Evolutionary conservation across 2,329 filamentous ascomycete species (phyloP), one percentile per base, ranked within the genome.

Genomic region (Stagonosporopsis chrysanthemi): DNA sequence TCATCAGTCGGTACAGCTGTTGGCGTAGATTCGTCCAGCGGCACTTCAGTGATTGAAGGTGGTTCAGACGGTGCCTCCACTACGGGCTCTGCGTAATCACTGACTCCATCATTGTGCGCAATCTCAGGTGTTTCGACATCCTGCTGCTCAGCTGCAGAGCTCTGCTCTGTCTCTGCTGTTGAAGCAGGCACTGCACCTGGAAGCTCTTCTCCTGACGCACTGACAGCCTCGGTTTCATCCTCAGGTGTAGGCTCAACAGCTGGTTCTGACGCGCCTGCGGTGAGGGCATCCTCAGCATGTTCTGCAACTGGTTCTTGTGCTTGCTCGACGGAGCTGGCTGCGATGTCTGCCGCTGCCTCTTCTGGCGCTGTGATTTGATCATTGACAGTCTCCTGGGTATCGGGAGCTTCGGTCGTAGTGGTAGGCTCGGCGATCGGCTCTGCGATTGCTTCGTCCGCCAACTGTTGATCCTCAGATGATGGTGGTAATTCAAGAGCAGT

Each of bases 361-460:
- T 58, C 47, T 11, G 28, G 22, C 41, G 29, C 42, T 2, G 39
- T n/a, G 9, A 6, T 33, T 8, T 23, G 28, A 17, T 49, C 49
- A 14, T 49, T 40, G 7, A 17, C 41, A 2, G 44, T 7, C 33
- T 38, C 49, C 22, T 50, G 24, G 29, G 29, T 35, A 29, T 36
- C 22, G 26, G 43, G 11, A 35, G 40, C 24, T 12, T 46, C 49
- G 6, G 14, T 26, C 26, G 46, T 45, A 31, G 33, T 12, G 14
- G 28, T 38, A 22, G 56, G 26, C n/a, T 55, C 45, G 17, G 29
- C 29, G 9, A 40, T 19, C 38, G 42, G 33, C 29, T 58, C 49
- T 22, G 46, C 22, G 17, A 5, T 43, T 3, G 49, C 53, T 42
- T 64, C 63, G 28, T 62, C 56, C 26, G 49, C 50, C 44, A 42